Evolutionary conservation across 768 basidiomycete species (phyloP).

Genomic region (Boletellus emodensis): DNA sequence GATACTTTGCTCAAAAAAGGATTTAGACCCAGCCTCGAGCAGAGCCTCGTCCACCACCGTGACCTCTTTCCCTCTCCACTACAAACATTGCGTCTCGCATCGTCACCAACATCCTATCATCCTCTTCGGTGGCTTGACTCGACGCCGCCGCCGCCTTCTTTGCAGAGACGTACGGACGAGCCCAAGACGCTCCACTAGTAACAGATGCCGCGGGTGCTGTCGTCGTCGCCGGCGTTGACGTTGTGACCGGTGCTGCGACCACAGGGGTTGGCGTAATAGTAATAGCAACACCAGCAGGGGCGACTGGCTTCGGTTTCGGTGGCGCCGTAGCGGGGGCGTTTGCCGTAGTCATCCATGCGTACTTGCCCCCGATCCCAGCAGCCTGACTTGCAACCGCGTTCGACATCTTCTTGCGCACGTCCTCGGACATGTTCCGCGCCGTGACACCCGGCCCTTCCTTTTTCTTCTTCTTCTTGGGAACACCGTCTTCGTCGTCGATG

Average conservation of each 20-base stretch:
- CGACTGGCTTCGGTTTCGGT: constrained; percentile 35
- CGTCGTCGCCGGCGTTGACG: constrained; percentile 29
- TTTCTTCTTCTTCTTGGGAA: constrained; percentile 77
- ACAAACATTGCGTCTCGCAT: constrained; percentile 84
- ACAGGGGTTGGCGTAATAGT: constrained; percentile 33
- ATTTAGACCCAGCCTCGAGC: constrained; percentile 62
- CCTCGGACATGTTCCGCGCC: constrained; percentile 87
- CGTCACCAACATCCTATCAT: constrained; percentile 56
- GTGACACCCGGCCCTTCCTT: constrained; percentile 82
- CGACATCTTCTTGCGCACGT: constrained; percentile 87
- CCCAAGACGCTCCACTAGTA: constrained; percentile 43
- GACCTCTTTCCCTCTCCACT: constrained; percentile 75
- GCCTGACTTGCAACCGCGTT: constrained; percentile 87
- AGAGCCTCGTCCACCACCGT: constrained; percentile 76
- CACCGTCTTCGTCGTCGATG: constrained; percentile 48
- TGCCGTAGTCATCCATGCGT: constrained; percentile 83
- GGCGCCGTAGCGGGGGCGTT: constrained; percentile 38
- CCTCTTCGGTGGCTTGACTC: constrained; percentile 47
- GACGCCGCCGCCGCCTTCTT: constrained; percentile 39
- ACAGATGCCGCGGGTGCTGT: constrained; percentile 30
- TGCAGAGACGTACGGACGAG: constrained; percentile 57
- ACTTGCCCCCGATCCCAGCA: constrained; percentile 78
- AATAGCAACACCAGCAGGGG: background rate
- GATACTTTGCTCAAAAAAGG: background rate
- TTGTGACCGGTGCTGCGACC: constrained; percentile 21